Evolutionary conservation across 2,329 filamentous ascomycete species (phyloP).

Genomic region (Colletotrichum musicola): DNA sequence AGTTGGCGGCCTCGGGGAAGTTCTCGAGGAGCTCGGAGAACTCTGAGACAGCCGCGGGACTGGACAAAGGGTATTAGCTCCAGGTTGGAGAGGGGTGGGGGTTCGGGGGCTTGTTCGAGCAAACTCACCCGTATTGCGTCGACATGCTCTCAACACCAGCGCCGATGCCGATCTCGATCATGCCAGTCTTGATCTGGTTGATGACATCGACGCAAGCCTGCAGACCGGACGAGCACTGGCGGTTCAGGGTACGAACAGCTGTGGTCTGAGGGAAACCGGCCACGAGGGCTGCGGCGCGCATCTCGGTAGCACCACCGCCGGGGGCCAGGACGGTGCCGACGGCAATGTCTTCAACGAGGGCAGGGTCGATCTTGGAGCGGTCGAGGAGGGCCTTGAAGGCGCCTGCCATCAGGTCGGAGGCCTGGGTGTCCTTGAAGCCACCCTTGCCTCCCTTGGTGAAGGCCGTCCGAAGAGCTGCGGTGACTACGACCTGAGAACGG

Average conservation of each 20-base stretch:
- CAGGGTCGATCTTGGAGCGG: constrained; percentile 89
- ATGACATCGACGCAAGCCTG: constrained; percentile 95
- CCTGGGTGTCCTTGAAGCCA: constrained; percentile 93
- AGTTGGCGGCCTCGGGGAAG: constrained; percentile 87
- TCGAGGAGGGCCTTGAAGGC: constrained; percentile 85
- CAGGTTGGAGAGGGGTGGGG: background rate
- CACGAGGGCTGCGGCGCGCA: constrained; percentile 89
- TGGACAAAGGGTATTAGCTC: constrained; percentile 47
- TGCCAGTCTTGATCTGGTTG: constrained; percentile 89
- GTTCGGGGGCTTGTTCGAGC: background rate
- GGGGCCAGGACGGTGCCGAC: constrained; percentile 93
- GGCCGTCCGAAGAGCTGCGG: constrained; percentile 89
- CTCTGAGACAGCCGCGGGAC: constrained; percentile 87
- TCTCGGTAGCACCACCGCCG: constrained; percentile 95
- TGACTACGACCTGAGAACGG: constrained; percentile 80
- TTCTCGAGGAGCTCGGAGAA: constrained; percentile 91
- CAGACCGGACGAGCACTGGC: constrained; percentile 93
- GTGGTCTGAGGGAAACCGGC: constrained; percentile 90
- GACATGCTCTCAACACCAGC: constrained; percentile 98
- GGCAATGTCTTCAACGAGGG: constrained; percentile 89
- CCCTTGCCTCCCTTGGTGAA: constrained; percentile 95
- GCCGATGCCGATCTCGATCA: constrained; percentile 95
- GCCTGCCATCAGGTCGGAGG: constrained; percentile 86
- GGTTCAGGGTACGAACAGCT: constrained; percentile 89
- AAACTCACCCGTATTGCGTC: constrained; percentile 83